Evolutionary conservation across 1,139 yeast species (phyloP), one percentile per base, ranked within the genome.

Genomic region (Blastobotrys indianensis): DNA sequence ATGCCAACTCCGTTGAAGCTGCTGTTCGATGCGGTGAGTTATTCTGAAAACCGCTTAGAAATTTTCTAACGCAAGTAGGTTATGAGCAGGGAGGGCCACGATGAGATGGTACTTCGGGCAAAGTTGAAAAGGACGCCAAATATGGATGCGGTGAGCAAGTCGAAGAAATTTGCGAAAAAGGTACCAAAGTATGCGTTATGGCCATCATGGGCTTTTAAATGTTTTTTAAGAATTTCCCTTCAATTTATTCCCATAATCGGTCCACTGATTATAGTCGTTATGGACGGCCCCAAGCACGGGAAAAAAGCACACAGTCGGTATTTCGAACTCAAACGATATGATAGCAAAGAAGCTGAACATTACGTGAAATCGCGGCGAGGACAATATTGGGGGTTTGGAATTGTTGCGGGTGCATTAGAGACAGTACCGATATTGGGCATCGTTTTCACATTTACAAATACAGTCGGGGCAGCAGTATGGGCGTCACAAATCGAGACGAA

Each of bases 381-480:
- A 44, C 68, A 58, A 48, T 68, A 64, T 46, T 53, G 65, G 46
- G 65, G 68, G 39, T 84, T 80, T 60, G 94, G 94, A 0, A 54
- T 81, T 9, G 67, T 74, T 8, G 78, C 86, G 0, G 73, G 78
- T 23, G 54, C 75, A 2, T 64, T 84, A 23, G 90, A 82, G 57
- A 64, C 74, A 48, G 66, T 82, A 10, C 94, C 94, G 1, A 53
- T 82, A 16, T 46, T 80, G 0, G 82, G 82, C 30, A 64, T 80
- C 13, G 66, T 80, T 39, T 82, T 84, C 58, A 69, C 76, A 54
- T 82, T 81, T 58, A 80, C 92, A 9, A 79, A 82, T 59, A 75
- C 77, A 4, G 68, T 78, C 2, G 92, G 87, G 2, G 86, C 85
- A 3, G 88, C 90, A 0, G 64, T 84, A 34, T 84, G 92, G 92